Percentiles rank a stretch among this genome's conserved stretches.
phyloP scores from a whole-genome alignment of 1,139 yeast genomes.

The Nakaseomyces delphensis region DNA sequence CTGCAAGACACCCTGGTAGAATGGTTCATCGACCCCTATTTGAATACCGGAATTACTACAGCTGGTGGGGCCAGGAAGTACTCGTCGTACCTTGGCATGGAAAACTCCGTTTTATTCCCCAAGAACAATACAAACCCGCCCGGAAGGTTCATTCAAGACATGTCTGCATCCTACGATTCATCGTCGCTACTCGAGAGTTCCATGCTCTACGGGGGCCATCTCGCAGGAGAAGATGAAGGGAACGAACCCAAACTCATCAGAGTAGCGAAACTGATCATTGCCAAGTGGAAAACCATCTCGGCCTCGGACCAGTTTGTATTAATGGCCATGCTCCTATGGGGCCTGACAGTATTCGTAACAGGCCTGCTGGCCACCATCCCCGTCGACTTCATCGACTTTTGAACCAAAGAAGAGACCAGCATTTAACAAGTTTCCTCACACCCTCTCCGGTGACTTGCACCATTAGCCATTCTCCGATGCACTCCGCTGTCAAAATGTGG shows the following conservation, averaged over 20 bases:
- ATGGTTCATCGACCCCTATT: slow-evolving; percentile 7
- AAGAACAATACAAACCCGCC: background rate
- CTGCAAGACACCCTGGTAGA: slow-evolving; percentile 5
- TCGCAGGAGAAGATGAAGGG: slow-evolving; percentile 2
- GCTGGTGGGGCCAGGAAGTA: slow-evolving; percentile 1
- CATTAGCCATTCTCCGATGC: too few relatives aligned
- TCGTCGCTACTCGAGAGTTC: slow-evolving; percentile 1
- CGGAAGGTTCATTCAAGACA: background rate
- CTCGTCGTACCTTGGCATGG: background rate
- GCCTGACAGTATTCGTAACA: slow-evolving; percentile 3
- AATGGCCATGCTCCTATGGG: slow-evolving; percentile 7
- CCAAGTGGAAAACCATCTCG: slow-evolving; percentile 6
- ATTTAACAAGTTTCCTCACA: too few relatives aligned
- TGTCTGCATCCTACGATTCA: slow-evolving; percentile 3
- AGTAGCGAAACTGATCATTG: background rate
- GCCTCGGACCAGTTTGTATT: slow-evolving; percentile 7
- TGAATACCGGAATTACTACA: background rate
- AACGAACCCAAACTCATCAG: slow-evolving; percentile 3
- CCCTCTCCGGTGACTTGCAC: too few relatives aligned
- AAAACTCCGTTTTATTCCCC: slow-evolving; percentile 1
- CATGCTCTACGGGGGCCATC: background rate
- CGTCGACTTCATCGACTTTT: background rate
- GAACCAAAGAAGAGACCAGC: too few relatives aligned
- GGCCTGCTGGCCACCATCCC: slow-evolving; percentile 5
- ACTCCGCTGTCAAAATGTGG: too few relatives aligned